Conservation (phyloP, 2,329 filamentous ascomycete genomes). For the Rugonectria rugulosa region DNA sequence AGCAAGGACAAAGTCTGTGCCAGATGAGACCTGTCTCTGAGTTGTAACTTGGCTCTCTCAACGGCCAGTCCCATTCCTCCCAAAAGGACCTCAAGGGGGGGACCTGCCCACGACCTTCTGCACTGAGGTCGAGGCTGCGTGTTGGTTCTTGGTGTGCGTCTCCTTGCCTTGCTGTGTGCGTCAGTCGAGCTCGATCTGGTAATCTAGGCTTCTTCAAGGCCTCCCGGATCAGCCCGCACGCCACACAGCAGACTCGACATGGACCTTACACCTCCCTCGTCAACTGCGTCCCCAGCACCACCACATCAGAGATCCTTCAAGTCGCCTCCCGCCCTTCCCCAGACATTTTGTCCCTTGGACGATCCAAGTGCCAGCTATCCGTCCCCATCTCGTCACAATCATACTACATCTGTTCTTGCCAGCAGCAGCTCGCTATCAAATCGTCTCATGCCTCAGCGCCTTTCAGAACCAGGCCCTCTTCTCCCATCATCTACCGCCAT, state of each 20-base stretch:
- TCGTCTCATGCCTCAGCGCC: slow-evolving; percentile 49
- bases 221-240: slow-evolving; percentile 34
- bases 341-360: slow-evolving; percentile 36
- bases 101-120: slow-evolving; percentile 17
- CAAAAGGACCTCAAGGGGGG: no score
- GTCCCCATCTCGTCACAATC: slow-evolving; percentile 53
- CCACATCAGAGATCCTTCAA: slow-evolving; percentile 34
- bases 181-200: slow-evolving; percentile 30
- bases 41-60: slow-evolving; percentile 25
- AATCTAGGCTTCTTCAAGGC: slow-evolving; percentile 37
- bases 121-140: slow-evolving; percentile 15
- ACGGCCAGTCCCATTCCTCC: slow-evolving; percentile 22
- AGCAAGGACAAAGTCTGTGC: not conserved
- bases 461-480: slow-evolving; percentile 25
- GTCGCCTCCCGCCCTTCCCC: slow-evolving; percentile 43
- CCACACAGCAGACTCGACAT: slow-evolving; percentile 47
- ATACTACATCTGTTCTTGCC: slow-evolving; percentile 53
- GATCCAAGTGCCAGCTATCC: slow-evolving; percentile 54
- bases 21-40: slow-evolving; percentile 34
- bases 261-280: slow-evolving; percentile 58
- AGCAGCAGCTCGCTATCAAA: slow-evolving; percentile 49
- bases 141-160: slow-evolving; percentile 6
- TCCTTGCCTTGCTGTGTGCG: slow-evolving; percentile 10
- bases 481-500: slow-evolving; percentile 45
- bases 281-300: slow-evolving; percentile 53